These are phyloP conservation scores for Craterostigma plantagineum DNA, from an alignment of 257 asterid species.

Conservation along the genomic window DNA sequence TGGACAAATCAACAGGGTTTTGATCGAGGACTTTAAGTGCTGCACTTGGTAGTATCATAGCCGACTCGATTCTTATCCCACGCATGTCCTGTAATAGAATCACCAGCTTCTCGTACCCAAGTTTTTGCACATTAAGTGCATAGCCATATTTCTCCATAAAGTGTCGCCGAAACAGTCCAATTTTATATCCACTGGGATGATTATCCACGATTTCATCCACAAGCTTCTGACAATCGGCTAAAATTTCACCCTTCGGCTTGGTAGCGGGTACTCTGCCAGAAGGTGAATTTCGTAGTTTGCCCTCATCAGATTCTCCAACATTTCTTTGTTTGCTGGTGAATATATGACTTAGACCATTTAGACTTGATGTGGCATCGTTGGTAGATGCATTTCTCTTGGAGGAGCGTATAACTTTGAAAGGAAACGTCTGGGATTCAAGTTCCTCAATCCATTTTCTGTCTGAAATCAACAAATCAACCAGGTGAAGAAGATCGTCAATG, in stretches of 20 bases:
- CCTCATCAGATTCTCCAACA: slow-evolving; percentile 17
- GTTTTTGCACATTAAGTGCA: slow-evolving; percentile 41
- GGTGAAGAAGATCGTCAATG: slow-evolving; percentile 32
- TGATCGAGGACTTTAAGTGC: slow-evolving; percentile 13
- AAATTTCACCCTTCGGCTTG: slow-evolving; percentile 31
- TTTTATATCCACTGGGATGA: slow-evolving; percentile 51
- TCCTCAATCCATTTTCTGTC: slow-evolving; percentile 76
- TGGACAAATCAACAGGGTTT: slow-evolving; percentile 7
- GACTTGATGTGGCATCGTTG: slow-evolving; percentile 8
- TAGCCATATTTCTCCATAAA: slow-evolving; percentile 50
- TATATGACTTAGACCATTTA: slow-evolving; percentile 34
- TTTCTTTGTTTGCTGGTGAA: slow-evolving; percentile 14
- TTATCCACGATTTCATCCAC: slow-evolving; percentile 38
- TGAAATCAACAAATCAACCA: slow-evolving; percentile 45
- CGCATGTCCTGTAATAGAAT: slow-evolving; percentile 41
- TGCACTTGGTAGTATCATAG: slow-evolving; percentile 29
- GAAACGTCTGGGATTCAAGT: slow-evolving; percentile 19
- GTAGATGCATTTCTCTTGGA: slow-evolving; percentile 13
- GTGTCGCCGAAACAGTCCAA: slow-evolving; percentile 34
- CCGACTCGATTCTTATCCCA: slow-evolving; percentile 33
- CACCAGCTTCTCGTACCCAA: slow-evolving; percentile 45
- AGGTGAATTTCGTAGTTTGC: slow-evolving; percentile 21
- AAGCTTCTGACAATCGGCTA: slow-evolving; percentile 47
- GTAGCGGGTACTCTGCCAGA: slow-evolving; percentile 13
- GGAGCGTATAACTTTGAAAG: slow-evolving; percentile 25